These are phyloP conservation scores for Telfairia occidentalis DNA, from an alignment of 331 rosid species.

Conservation along the genomic window DNA sequence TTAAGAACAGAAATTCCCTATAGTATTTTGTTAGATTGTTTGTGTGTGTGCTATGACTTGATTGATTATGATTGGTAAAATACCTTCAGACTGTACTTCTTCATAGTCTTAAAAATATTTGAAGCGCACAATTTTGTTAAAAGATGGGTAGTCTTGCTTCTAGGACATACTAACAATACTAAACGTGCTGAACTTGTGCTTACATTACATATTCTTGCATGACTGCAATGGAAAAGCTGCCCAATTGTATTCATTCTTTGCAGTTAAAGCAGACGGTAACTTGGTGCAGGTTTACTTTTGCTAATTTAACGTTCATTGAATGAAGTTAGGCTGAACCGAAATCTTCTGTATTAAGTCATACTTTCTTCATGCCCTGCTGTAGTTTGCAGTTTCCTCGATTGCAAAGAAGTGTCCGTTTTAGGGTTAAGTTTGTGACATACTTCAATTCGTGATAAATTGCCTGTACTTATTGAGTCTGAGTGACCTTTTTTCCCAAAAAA, in stretches of 20 bases:
- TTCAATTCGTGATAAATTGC: not conserved
- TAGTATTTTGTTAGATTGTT: not conserved
- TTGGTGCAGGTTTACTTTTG: not conserved
- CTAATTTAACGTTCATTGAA: not conserved
- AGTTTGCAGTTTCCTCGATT: not conserved
- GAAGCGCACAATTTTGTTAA: not conserved
- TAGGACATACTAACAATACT: not conserved
- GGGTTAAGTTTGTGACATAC: not conserved
- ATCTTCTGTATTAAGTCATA: not conserved
- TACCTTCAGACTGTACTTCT: not conserved
- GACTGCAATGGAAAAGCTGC: not conserved
- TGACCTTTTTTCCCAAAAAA: not conserved
- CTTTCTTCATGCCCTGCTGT: not conserved
- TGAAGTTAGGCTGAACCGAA: not conserved
- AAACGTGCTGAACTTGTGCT: not conserved
- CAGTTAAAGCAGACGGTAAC: too few species aligned
- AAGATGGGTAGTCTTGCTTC: not conserved
- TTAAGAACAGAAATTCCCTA: not conserved
- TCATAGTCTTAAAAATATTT: not conserved
- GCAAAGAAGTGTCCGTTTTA: not conserved
- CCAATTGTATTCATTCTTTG: not conserved
- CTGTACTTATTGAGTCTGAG: not conserved
- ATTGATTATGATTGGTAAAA: not conserved
- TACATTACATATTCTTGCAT: not conserved
- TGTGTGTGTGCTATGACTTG: not conserved